These are phyloP conservation scores for Yamadazyma conglobata DNA, from an alignment of 1,139 yeast genomes.

Conservation along the genomic window DNA sequence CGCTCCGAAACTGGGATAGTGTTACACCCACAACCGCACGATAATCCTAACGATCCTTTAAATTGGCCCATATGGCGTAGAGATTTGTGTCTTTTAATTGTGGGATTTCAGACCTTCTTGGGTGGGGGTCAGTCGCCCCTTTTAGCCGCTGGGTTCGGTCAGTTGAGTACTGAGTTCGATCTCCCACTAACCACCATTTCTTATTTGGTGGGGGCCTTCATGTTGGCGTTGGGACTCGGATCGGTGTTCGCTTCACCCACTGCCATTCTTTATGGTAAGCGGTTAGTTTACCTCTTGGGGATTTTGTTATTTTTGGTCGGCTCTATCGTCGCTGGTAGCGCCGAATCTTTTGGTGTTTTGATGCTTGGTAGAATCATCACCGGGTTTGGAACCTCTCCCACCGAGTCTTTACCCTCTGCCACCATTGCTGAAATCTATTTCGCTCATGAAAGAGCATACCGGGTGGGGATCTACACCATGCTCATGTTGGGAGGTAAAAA, in stretches of 20 bases:
- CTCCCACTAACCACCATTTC: conserved; percentile 42
- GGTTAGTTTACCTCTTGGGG: conserved; percentile 51
- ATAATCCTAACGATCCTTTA: conserved; percentile 71
- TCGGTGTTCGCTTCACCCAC: conserved; percentile 57
- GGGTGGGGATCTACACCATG: conserved; percentile 60
- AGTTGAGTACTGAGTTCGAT: conserved; percentile 41
- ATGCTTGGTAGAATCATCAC: conserved; percentile 57
- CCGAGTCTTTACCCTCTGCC: conserved; percentile 60
- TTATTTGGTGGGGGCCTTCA: conserved; percentile 57
- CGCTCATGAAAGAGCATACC: conserved; percentile 63
- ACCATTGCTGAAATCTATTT: conserved; percentile 63
- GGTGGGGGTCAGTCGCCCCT: conserved; percentile 66
- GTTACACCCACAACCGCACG: conserved; percentile 71
- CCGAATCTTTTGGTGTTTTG: conserved; percentile 46
- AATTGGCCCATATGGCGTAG: conserved; percentile 67
- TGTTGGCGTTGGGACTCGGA: conserved; percentile 59
- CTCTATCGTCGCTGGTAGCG: conserved; percentile 52
- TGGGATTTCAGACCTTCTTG: conserved; percentile 57
- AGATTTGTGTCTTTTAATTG: conserved; percentile 49
- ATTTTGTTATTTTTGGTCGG: conserved; percentile 50
- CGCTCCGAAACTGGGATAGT: conserved; percentile 53
- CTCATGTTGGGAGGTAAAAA: conserved; percentile 62
- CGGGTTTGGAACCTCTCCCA: conserved; percentile 60
- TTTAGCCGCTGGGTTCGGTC: conserved; percentile 54
- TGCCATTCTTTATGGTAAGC: conserved; percentile 59